Evolutionary conservation across 306 rosid species (phyloP), one percentile per base, ranked within the genome.

Genomic region (Pyrus betulifolia): DNA sequence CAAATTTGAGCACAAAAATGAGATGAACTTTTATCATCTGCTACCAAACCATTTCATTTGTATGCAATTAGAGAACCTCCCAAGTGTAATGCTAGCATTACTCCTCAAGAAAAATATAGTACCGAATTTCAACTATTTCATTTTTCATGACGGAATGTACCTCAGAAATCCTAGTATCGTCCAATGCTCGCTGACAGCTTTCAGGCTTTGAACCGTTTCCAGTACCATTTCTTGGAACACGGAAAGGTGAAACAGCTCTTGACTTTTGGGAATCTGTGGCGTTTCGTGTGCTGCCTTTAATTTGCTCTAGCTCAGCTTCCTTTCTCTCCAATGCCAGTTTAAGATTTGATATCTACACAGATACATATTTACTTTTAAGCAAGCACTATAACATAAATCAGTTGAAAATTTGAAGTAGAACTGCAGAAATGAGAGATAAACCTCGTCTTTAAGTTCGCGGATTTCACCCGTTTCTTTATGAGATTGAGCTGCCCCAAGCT

Each of bases 381-480:
- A 51, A 51, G 60, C 60, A 69, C 25, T 42, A 49, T 17, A 58
- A 33, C 17, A 67, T 54, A 18, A 44, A 7, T 19, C 8, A 70
- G 28, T 70, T 70, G 42, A 58, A 14, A 70, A 22, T 74, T 64
- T 31, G 42, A 25, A 62, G 45, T 38, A 66, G 64, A 79, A 70
- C 25, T 64, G 76, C 60, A 82, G 30, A 52, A 58, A 72, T 65
- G 57, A 78, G 75, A 83, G 78, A 74, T n/a, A 79, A 74, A 95
- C 98, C 98, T 90, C 97, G 3, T 92, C 97, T 81, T 89, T 95
- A 11, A 95, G 89, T 67, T 92, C 97, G 72, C 84, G 81, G 74
- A 95, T 88, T 89, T 95, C 97, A 30, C 96, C 88, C 11, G 91
- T 83, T 89, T 92, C 98, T 87, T 92, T 95, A 68, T 95, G 89